Conservation (phyloP, 1,284 basidiomycete species). For the Marasmius oreades region DNA sequence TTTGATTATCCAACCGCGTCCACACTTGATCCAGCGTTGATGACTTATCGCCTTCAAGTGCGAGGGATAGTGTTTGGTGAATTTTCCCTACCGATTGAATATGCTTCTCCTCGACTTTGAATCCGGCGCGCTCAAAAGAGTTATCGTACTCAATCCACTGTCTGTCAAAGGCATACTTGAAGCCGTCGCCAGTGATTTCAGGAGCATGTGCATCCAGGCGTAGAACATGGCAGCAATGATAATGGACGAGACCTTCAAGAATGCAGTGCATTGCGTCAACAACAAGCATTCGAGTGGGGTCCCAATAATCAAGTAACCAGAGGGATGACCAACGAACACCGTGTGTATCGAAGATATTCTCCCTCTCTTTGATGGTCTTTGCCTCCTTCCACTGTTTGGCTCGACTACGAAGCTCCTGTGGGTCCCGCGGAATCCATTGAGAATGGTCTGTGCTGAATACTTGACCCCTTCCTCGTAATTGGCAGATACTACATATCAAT, state of each 20-base stretch:
- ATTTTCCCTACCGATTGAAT: not conserved
- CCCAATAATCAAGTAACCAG: not conserved
- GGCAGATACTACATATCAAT: conserved; percentile 5
- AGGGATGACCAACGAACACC: conserved; percentile 2
- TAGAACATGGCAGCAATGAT: not conserved
- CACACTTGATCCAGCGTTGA: not conserved
- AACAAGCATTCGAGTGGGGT: too few species aligned
- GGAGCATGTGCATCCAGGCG: not conserved
- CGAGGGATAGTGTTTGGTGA: conserved; percentile 1
- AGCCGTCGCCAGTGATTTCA: not conserved
- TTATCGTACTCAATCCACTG: not conserved
- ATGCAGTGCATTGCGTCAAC: too few species aligned
- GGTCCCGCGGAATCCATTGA: not conserved
- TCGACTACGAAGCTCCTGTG: not conserved
- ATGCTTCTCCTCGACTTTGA: conserved; percentile 1
- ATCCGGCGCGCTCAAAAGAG: not conserved
- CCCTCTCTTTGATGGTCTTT: not conserved
- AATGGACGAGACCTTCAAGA: too few species aligned
- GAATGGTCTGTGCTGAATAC: not conserved
- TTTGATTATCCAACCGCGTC: not conserved
- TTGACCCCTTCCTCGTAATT: not conserved
- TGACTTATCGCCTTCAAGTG: not conserved
- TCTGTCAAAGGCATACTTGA: too few species aligned
- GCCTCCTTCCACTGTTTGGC: conserved; percentile 1
- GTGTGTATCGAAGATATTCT: not conserved